A percentile compares a stretch with the other conserved stretches of the same genome.
Evolutionary conservation across 257 asterid genomes (phyloP).

Genomic region (Nicotiana benthamiana): DNA sequence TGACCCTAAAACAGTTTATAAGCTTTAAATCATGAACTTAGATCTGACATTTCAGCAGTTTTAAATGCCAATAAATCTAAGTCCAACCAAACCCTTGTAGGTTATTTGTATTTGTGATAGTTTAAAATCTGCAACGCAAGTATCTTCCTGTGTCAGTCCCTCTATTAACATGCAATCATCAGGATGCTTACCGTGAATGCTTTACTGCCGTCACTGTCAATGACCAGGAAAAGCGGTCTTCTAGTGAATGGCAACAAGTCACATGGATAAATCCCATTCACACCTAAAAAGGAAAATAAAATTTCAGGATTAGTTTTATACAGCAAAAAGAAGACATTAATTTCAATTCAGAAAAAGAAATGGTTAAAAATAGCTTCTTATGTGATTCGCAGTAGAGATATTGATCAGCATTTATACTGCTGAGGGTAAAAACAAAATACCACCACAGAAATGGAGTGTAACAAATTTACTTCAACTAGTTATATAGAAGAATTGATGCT

Average conservation of each 20-base stretch:
- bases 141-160: not conserved
- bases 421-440: not conserved
- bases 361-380: not conserved
- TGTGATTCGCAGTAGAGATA: not conserved
- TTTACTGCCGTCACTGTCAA: slow-evolving; percentile 82
- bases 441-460: not conserved
- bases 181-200: slow-evolving; percentile 61
- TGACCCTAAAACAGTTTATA: not conserved
- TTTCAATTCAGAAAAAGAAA: not conserved
- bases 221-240: slow-evolving; percentile 75
- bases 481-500: not conserved
- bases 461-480: not conserved
- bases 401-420: not conserved
- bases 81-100: not conserved
- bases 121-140: not conserved
- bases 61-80: not conserved
- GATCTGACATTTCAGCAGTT: not conserved
- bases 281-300: slow-evolving; percentile 47
- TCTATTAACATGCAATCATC: not conserved
- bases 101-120: not conserved
- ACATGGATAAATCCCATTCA: slow-evolving; percentile 74
- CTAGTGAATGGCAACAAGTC: slow-evolving; percentile 91
- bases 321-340: not conserved
- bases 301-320: slow-evolving; percentile 14
- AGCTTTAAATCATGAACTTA: not conserved